Evolutionary conservation across 306 rosid genomes (phyloP).

Genomic region (Hippophae gyantsensis): DNA sequence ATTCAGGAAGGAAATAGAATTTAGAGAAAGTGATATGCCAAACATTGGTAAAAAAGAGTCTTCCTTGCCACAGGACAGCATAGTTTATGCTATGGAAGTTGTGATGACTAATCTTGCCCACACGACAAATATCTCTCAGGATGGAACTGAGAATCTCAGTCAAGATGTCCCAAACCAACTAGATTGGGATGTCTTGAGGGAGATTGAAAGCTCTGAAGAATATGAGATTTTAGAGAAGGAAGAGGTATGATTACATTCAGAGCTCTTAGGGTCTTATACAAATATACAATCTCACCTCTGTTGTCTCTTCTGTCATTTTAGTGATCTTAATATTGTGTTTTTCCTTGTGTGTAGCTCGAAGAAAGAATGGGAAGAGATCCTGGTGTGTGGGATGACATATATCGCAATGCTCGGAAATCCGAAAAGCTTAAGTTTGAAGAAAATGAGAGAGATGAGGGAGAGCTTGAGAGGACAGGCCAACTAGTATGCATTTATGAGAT

Average conservation of each 20-base stretch:
- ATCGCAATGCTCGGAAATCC: constrained; percentile 81
- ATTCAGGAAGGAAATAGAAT: constrained; percentile 39
- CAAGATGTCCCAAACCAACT: constrained; percentile 38
- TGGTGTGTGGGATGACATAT: constrained; percentile 78
- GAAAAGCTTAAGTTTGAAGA: constrained; percentile 79
- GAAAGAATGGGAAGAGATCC: constrained; percentile 61
- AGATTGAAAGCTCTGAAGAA: constrained; percentile 71
- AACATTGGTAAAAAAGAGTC: constrained; percentile 24
- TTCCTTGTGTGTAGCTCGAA: constrained; percentile 46
- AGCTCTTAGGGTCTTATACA: constrained; percentile 13
- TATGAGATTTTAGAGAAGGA: constrained; percentile 71
- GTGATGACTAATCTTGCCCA: constrained; percentile 35
- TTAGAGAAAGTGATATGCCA: constrained; percentile 13
- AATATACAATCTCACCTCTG: constrained; percentile 8
- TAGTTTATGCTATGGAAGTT: constrained; percentile 59
- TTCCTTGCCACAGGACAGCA: constrained; percentile 24
- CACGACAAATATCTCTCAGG: constrained; percentile 33
- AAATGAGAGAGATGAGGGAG: constrained; percentile 98
- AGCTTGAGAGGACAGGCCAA: constrained; percentile 93
- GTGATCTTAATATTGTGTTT: constrained; percentile 14
- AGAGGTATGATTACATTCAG: constrained; percentile 49
- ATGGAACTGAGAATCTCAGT: constrained; percentile 36
- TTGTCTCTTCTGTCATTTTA: constrained; percentile 12
- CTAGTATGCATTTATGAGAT: constrained; percentile 85
- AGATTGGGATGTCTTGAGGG: constrained; percentile 70